phyloP scores from a whole-genome alignment of 2,329 filamentous ascomycete genomes.

The Epichloe scottii region DNA sequence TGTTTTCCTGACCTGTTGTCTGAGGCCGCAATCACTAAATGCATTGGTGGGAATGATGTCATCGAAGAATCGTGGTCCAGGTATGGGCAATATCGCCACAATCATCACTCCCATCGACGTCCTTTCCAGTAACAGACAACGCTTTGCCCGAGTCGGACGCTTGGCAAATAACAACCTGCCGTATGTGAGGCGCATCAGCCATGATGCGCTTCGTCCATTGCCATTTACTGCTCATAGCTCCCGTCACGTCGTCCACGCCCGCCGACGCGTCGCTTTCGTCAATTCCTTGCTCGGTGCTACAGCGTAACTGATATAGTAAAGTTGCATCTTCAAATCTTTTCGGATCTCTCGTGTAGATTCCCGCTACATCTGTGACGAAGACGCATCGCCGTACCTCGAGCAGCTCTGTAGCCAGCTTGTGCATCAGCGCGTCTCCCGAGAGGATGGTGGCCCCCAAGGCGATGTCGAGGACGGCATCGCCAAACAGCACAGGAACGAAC shows the following conservation, averaged over 20 bases:
- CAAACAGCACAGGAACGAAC: constrained; percentile 2
- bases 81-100: background rate
- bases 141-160: background rate
- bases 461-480: constrained; percentile 3
- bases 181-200: constrained; percentile 1
- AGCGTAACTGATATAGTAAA: background rate
- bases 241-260: constrained; percentile 3
- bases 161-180: background rate
- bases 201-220: constrained; percentile 1
- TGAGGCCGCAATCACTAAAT: background rate
- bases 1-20: background rate
- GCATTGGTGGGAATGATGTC: background rate
- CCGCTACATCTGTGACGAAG: constrained; percentile 4
- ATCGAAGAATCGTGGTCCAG: constrained; percentile 1
- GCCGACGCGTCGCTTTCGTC: background rate
- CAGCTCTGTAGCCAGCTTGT: background rate
- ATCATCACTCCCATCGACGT: background rate
- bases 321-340: background rate
- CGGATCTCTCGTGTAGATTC: constrained; percentile 3
- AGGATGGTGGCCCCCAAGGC: constrained; percentile 2
- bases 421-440: constrained; percentile 5
- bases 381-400: background rate
- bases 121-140: background rate
- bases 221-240: constrained; percentile 3
- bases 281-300: background rate